phyloP scores from a whole-genome alignment of 441 rosid genomes.

The Jatropha podagrica region DNA sequence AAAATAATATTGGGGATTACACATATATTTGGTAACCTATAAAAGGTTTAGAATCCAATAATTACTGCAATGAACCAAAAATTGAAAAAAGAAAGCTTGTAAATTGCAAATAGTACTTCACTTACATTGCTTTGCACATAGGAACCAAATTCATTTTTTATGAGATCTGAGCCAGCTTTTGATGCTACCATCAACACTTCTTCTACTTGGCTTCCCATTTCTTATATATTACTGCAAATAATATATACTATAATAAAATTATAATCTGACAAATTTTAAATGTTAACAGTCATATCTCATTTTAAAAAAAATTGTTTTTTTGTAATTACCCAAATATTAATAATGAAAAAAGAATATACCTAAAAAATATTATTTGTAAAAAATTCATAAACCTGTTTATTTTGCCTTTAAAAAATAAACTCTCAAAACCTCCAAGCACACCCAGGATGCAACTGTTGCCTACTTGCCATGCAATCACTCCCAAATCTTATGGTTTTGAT shows the following conservation, averaged over 20 bases:
- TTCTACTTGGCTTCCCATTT: background rate
- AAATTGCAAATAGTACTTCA: background rate
- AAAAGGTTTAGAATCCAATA: background rate
- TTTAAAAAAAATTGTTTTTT: too few species aligned
- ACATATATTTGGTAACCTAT: conserved; percentile 25
- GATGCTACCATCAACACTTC: background rate
- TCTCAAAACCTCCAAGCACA: background rate
- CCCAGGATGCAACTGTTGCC: background rate
- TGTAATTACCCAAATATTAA: background rate
- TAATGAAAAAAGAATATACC: background rate
- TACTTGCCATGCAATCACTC: background rate
- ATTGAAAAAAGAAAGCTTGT: too few species aligned
- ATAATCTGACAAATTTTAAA: too few species aligned
- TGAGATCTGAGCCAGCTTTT: conserved; percentile 13
- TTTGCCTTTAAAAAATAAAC: background rate
- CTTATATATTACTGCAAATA: background rate
- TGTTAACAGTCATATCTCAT: background rate
- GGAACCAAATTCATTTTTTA: conserved; percentile 23
- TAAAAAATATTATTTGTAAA: background rate
- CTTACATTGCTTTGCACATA: conserved; percentile 32
- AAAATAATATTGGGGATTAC: conserved; percentile 28
- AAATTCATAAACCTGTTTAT: background rate
- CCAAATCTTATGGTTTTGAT: background rate
- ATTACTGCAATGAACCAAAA: too few species aligned
- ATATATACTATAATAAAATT: background rate